These are phyloP conservation scores for Microbotryomycetes sp. DNA, from an alignment of 1,284 basidiomycete species.

Conservation along the genomic window DNA sequence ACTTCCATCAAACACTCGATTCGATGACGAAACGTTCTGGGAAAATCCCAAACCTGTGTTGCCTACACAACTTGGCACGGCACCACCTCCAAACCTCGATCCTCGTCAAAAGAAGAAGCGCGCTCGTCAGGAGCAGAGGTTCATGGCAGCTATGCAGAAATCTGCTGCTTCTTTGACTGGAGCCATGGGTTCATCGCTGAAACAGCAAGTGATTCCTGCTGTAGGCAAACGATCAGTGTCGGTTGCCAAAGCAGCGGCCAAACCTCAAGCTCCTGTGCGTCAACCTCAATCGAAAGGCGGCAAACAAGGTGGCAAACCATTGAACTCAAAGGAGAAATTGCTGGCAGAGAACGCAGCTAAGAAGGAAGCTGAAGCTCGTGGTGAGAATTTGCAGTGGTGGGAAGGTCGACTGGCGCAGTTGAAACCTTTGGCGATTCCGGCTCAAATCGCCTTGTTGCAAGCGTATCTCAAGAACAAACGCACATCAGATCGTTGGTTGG, in stretches of 20 bases:
- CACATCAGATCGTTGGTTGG: constrained; percentile 46
- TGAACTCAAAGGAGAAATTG: constrained; percentile 43
- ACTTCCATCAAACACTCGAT: constrained; percentile 47
- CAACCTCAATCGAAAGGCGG: constrained; percentile 38
- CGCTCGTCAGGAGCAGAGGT: constrained; percentile 51
- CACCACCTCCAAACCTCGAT: constrained; percentile 34
- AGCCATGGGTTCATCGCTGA: constrained; percentile 51
- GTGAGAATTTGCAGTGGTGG: constrained; percentile 51
- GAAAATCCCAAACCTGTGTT: constrained; percentile 53
- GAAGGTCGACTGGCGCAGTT: constrained; percentile 46
- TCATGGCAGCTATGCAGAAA: constrained; percentile 53
- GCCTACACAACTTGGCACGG: constrained; percentile 54
- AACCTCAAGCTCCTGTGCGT: constrained; percentile 6
- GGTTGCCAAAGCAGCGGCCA: constrained; percentile 8
- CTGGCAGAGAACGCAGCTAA: constrained; percentile 48
- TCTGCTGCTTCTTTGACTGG: constrained; percentile 60
- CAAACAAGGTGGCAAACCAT: constrained; percentile 32
- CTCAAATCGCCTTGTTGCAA: constrained; percentile 41
- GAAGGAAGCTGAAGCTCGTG: constrained; percentile 46
- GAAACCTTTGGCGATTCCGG: constrained; percentile 37
- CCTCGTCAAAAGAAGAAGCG: constrained; percentile 42
- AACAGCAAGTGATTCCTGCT: constrained; percentile 52
- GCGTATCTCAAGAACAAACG: constrained; percentile 48
- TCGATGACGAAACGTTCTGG: constrained; percentile 56
- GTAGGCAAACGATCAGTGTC: constrained; percentile 25